Evolutionary conservation across 306 rosid genomes (phyloP), one percentile per base, ranked within the genome.

Genomic region (Echinosophora koreensis): DNA sequence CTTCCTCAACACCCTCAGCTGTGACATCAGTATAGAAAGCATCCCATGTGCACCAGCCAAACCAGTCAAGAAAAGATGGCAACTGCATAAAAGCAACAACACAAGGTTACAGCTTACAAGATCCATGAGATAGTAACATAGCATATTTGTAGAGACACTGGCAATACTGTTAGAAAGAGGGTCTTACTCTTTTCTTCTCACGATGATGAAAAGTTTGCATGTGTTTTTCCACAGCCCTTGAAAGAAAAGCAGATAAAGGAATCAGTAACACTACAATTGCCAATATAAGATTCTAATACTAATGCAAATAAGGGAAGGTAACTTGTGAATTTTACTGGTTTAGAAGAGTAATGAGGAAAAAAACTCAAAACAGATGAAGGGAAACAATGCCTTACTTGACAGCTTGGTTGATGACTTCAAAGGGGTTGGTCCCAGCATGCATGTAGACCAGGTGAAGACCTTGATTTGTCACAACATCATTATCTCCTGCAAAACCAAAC

Each of bases 31-130:
- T 92, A 82, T 96, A 96, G 83, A 91, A 96, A 71, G 99, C 98
- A 84, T 96, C 99, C 99, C 99, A 96, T 59, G 99, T 96, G 79
- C 99, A 96, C 99, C 98, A 96, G 61, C 99, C 99, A 87, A 96
- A 96, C 96, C 96, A 91, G 62, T 96, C 92, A 41, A 96, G 82
- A 77, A 92, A 86, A 57, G 97, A 87, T 63, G 99, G 99, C 76
- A 91, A 80, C 97, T 94, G 51, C 78, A 86, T 15, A 68, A 50
- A 78, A 62, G 55, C 77, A 80, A 81, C 34, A 74, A 10, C 68
- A 80, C 42, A 71, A 80, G 65, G 49, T 74, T n/a, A 81, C n/a
- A 80, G 65, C 42, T 74, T n/a, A 81, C n/a, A 58, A 82, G 71
- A 75, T 41, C 56, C 73, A 66, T 37, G 35, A 46, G 12, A 71